These are phyloP conservation scores for Aspergillus wentii DNA, from an alignment of 495 filamentous ascomycete genomes.

Conservation along the genomic window DNA sequence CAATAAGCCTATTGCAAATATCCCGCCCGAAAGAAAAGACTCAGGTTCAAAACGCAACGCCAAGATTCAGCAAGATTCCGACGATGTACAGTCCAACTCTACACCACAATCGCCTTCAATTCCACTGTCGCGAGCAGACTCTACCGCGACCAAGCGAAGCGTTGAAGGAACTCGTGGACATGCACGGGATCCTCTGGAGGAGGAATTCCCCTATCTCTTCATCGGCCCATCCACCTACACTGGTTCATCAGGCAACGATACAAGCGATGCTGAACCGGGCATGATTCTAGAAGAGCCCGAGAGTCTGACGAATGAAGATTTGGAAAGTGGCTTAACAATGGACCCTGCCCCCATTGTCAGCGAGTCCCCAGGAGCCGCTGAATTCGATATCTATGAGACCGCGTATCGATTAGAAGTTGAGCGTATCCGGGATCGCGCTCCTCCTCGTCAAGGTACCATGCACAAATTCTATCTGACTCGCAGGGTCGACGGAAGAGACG, in stretches of 20 bases:
- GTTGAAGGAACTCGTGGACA: conserved; percentile 53
- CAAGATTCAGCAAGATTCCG: conserved; percentile 12
- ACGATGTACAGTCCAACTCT: conserved; percentile 12
- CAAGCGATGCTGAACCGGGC: conserved; percentile 5
- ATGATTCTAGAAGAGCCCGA: conserved; percentile 23
- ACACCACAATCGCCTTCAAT: conserved; percentile 21
- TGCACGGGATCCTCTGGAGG: conserved; percentile 58
- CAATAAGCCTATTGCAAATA: conserved; percentile 11
- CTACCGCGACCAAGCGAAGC: conserved; percentile 36
- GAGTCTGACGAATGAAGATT: conserved; percentile 10
- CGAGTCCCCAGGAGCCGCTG: conserved; percentile 74
- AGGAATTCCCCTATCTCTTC: conserved; percentile 61
- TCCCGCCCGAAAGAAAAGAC: conserved; percentile 23
- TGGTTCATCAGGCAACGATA: conserved; percentile 16
- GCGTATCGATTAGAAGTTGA: conserved; percentile 81
- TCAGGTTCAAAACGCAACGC: conserved; percentile 23
- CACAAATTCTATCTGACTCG: conserved; percentile 55
- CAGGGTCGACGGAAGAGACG: conserved; percentile 50
- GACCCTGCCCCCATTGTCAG: conserved; percentile 50
- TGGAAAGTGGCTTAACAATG: conserved; percentile 5
- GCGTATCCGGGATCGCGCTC: conserved; percentile 51
- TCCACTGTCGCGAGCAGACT: conserved; percentile 31
- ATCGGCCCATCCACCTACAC: conserved; percentile 59
- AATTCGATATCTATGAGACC: conserved; percentile 81
- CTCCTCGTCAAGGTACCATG: conserved; percentile 24